Evolutionary conservation across 2,329 filamentous ascomycete genomes (phyloP).

Genomic region (Clonostachys rhizophaga): DNA sequence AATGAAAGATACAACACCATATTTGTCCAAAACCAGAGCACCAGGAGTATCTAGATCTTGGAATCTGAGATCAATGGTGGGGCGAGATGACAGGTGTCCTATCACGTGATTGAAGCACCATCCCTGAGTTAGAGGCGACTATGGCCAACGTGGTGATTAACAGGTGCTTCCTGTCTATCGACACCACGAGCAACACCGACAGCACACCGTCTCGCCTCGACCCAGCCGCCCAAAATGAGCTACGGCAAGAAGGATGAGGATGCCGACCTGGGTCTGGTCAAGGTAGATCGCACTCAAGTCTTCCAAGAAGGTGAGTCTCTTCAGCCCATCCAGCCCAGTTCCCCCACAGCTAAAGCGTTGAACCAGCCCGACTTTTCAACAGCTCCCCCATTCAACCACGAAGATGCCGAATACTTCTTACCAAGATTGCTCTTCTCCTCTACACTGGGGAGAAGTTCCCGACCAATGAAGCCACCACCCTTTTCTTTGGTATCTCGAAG

Average conservation of each 20-base stretch:
- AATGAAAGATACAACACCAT: no score
- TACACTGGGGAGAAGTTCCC: constrained; percentile 98
- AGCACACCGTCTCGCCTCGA: no score
- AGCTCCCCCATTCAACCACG: constrained; percentile 93
- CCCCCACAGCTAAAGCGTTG: constrained; percentile 24
- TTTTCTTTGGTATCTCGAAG: constrained; percentile 99
- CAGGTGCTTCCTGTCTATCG: constrained; percentile 1
- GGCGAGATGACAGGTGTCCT: neutral
- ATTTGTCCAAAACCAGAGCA: no score
- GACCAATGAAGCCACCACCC: constrained; percentile 91
- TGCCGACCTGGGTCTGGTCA: constrained; percentile 87
- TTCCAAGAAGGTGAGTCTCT: constrained; percentile 83
- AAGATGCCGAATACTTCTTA: constrained; percentile 95
- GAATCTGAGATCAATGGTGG: neutral
- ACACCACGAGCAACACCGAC: no score
- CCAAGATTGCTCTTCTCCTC: constrained; percentile 92
- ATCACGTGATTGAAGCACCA: constrained; percentile 10
- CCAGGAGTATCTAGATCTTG: no score
- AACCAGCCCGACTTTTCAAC: constrained; percentile 91
- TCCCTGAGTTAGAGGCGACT: constrained; percentile 18
- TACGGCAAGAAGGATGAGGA: constrained; percentile 99
- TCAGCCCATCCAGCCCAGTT: constrained; percentile 4
- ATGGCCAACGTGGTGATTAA: constrained; percentile 33
- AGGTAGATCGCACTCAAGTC: constrained; percentile 95
- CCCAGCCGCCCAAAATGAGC: constrained; percentile 65